Evolutionary conservation across 2,329 filamentous ascomycete genomes (phyloP), one percentile per base, ranked within the genome.

Genomic region (Scedosporium aurantiacum): DNA sequence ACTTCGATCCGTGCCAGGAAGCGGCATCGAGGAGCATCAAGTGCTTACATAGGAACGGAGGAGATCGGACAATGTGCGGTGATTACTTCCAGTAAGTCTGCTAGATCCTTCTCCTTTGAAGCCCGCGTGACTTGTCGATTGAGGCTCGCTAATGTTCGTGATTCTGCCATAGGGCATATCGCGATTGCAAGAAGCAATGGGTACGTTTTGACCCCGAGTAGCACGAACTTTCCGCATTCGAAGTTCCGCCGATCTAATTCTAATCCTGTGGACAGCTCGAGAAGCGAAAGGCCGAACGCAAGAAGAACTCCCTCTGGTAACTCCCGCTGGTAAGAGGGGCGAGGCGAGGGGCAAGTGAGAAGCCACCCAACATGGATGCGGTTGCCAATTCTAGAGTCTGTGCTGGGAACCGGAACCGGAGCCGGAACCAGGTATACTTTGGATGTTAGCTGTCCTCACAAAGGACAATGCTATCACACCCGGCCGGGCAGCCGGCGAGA

Each of bases 111-210:
- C 14, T 18, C 23, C 21, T 28, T 59, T 28, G 40, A 28, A 37
- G 57, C 28, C 8, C 16, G 25, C n/a, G 3, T 23, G 55, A 54
- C 41, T 45, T 25, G 55, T 61, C 23, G 56, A 5, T 47, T 16
- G 37, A n/a, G 23, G 57, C 16, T 23, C 32, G 25, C 43, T 63
- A 50, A 59, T 21, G 8, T 14, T 4, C 4, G 27, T 21, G n/a
- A 28, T 47, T 63, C 71, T 58, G 18, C 16, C 6, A 61, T 65
- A 96, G 91, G 75, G 91, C 91, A 58, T 97, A 97, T 74, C 85
- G 91, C 63, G 91, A 95, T 65, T 97, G 93, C 76, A 97, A 97
- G 74, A 92, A 96, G 76, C 82, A 87, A 78, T 97, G 92, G 92
- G 91, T 96, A 80, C 64, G 78, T 47, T 52, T 27, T 52, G 8